phyloP scores from a whole-genome alignment of 805 yeast genomes.

The Yarrowia hollandica region DNA sequence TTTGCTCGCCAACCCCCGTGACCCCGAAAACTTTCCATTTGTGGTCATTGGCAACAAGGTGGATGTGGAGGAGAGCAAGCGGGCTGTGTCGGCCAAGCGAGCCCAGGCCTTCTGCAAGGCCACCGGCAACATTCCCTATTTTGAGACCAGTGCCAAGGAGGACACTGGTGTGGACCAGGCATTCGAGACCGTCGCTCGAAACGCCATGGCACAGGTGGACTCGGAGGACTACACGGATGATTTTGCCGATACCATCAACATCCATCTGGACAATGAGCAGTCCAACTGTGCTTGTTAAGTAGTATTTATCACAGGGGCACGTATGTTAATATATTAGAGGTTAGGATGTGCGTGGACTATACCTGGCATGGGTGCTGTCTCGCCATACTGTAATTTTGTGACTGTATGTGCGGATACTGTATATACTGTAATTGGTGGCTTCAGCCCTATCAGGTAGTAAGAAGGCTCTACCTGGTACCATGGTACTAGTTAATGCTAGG shows the following conservation, averaged over 20 bases:
- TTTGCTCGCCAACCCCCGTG: conserved; percentile 87
- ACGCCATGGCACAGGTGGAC: conserved; percentile 94
- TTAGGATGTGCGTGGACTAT: too few relatives aligned
- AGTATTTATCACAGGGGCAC: conserved; percentile 19
- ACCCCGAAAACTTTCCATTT: conserved; percentile 95
- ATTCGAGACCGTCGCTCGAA: conserved; percentile 91
- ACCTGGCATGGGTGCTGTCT: too few relatives aligned
- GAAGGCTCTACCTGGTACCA: too few relatives aligned
- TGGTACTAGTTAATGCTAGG: too few relatives aligned
- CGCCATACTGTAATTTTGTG: too few relatives aligned
- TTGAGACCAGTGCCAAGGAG: conserved; percentile 97
- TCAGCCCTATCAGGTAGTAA: too few relatives aligned
- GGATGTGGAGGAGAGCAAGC: conserved; percentile 88
- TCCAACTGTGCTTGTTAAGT: conserved; percentile 71
- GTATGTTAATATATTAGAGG: conserved; percentile 28
- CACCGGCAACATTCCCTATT: conserved; percentile 81
- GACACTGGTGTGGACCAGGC: conserved; percentile 94
- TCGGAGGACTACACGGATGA: conserved; percentile 89
- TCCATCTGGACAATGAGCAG: conserved; percentile 81
- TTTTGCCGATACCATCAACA: conserved; percentile 93
- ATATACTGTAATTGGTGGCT: too few relatives aligned
- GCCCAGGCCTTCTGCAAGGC: conserved; percentile 64
- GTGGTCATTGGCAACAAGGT: conserved; percentile 93
- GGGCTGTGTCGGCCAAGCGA: conserved; percentile 62
- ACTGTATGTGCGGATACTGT: too few relatives aligned